Base-by-base conservation (phyloP, 2,329 filamentous ascomycete species). In the Chaetothyriales sp. region DNA sequence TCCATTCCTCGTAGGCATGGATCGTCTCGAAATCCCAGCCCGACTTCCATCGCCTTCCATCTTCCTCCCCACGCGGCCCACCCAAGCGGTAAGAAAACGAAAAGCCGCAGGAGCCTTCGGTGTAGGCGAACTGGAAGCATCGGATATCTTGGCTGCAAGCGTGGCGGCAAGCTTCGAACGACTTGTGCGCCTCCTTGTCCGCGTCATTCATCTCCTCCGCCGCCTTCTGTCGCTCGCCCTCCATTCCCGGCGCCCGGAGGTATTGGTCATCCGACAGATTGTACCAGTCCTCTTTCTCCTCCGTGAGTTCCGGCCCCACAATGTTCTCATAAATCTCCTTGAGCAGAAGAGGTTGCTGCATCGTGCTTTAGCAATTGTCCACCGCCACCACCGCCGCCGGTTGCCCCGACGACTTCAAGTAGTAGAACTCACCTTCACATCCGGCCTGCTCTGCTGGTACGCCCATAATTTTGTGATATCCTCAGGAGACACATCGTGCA, bases 401-500 rank as follows among this genome's bases (percentile, higher is more conserved):
- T 40, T 13, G 33, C 33, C 33, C n/a, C n/a, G n/a, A n/a, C n/a
- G n/a, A n/a, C n/a, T n/a, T n/a, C n/a, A n/a, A n/a, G n/a, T n/a
- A n/a, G n/a, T n/a, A n/a, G n/a, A 40, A 40, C 33, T 40, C 13
- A 40, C 33, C 33, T 40, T 40, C 10, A 40, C 33, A 13, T 40
- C 33, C 33, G 33, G 33, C 15, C 33, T 40, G 33, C 33, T 46
- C 44, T 46, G 44, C n/a, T 46, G 19, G 44, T 20, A 46, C 2
- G 22, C 19, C 44, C 44, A 46, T n/a, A 46, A 18, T 46, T n/a
- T 20, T 4, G 54, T 74, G 46, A 77, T 69, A 59, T 79, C 76
- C 57, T 76, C 70, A 7, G 74, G 67, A 46, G 71, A 70, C 62
- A 79, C 70, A 58, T 77, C 74, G 58, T 78, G 75, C 73, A 79